A percentile compares a stretch with the other conserved stretches of the same genome.
Conservation (phyloP, 768 basidiomycete species). For the Tubosaeta sp. region DNA sequence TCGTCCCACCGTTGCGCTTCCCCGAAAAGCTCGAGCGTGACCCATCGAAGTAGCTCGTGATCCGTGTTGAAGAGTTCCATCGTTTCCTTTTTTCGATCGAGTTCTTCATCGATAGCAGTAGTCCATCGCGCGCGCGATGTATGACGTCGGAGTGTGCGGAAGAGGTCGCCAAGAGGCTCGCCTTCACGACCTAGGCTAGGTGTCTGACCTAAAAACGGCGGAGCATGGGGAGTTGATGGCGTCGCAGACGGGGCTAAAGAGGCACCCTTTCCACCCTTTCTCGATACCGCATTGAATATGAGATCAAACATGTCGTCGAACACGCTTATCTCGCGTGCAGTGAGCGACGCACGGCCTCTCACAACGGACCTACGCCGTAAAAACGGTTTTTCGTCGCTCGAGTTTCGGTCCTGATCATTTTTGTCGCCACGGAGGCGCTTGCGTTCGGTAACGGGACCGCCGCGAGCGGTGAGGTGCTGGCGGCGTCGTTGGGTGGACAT, state of each 20-base stretch:
- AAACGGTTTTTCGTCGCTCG: not conserved
- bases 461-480: constrained; percentile 7
- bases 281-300: constrained; percentile 55
- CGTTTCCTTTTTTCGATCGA: constrained; percentile 69
- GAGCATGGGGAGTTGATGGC: not conserved
- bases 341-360: constrained; percentile 52
- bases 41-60: constrained; percentile 70
- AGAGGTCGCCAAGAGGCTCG: constrained; percentile 42
- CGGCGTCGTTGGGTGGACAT: constrained; percentile 7
- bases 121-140: constrained; percentile 50
- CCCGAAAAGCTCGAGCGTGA: constrained; percentile 61
- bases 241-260: constrained; percentile 1
- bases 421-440: not conserved
- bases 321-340: constrained; percentile 58
- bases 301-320: constrained; percentile 74
- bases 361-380: constrained; percentile 10
- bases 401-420: not conserved
- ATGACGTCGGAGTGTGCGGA: constrained; percentile 51
- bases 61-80: constrained; percentile 71
- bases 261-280: constrained; percentile 11
- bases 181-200: constrained; percentile 17
- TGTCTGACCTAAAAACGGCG: constrained; percentile 1
- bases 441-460: not conserved
- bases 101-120: constrained; percentile 45
- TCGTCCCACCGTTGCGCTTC: constrained; percentile 49